A percentile compares a stretch with the other conserved stretches of the same genome.
Conservation (phyloP, 1,139 yeast genomes). For the Zygosaccharomyces sapae region DNA sequence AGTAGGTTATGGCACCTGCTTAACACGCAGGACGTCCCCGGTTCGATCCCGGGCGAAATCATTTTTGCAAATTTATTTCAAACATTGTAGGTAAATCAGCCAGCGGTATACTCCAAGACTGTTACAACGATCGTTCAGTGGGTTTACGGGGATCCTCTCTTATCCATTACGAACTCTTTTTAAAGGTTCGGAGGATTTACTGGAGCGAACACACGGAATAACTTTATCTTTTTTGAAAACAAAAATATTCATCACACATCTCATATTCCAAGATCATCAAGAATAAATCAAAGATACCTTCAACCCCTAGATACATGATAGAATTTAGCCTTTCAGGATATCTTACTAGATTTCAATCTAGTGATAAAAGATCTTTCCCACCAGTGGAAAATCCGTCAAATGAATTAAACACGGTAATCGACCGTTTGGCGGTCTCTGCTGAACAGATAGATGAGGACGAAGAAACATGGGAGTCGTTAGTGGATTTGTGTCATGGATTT, state of each 20-base stretch:
- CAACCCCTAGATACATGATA: constrained; percentile 17
- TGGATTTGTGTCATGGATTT: constrained; percentile 55
- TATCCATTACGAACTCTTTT: no score
- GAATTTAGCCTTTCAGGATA: constrained; percentile 62
- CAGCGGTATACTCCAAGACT: no score
- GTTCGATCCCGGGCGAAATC: no score
- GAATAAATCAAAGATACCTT: neutral
- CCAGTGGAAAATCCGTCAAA: constrained; percentile 43
- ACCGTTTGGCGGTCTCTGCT: constrained; percentile 60
- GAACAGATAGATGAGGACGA: constrained; percentile 51
- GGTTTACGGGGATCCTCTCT: no score
- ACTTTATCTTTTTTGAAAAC: neutral
- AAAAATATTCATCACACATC: neutral
- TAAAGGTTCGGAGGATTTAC: no score
- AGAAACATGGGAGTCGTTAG: constrained; percentile 55
- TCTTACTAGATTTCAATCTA: constrained; percentile 57
- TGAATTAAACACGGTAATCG: constrained; percentile 53
- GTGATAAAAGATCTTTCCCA: constrained; percentile 50
- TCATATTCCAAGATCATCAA: neutral
- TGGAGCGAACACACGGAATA: neutral
- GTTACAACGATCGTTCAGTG: no score
- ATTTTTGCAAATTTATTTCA: no score
- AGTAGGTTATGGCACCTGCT: no score
- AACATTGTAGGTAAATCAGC: no score
- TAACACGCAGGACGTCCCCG: no score